phyloP scores from a whole-genome alignment of 441 rosid genomes.

The Breynia disticha region DNA sequence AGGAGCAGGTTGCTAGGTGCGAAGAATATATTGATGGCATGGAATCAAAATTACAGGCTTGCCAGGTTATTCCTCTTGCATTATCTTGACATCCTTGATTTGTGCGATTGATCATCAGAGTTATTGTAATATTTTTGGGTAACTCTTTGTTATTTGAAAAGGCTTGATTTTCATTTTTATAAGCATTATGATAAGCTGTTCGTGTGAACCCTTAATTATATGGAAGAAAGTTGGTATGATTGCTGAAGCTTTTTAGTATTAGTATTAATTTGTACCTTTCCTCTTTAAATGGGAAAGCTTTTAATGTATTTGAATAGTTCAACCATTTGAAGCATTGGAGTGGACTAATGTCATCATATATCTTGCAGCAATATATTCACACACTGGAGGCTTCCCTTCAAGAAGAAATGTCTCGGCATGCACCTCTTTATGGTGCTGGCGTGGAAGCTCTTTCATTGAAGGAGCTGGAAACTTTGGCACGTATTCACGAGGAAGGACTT shows the following conservation, averaged over 20 bases:
- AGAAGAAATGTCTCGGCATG: slow-evolving; percentile 68
- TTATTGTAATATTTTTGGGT: neutral
- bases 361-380: no score
- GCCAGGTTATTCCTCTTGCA: slow-evolving; percentile 52
- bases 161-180: no score
- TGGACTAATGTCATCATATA: no score
- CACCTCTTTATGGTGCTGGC: slow-evolving; percentile 94
- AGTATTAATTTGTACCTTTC: no score
- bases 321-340: no score
- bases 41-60: slow-evolving; percentile 87
- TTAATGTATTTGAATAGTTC: neutral
- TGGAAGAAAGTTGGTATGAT: no score
- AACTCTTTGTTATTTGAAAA: neutral
- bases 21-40: slow-evolving; percentile 94
- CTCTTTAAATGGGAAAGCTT: no score
- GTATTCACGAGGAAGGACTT: slow-evolving; percentile 94
- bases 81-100: slow-evolving; percentile 1
- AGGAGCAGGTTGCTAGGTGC: slow-evolving; percentile 86
- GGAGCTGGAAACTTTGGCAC: slow-evolving; percentile 82
- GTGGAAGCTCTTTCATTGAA: slow-evolving; percentile 81
- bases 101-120: neutral
- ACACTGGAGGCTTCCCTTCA: no score
- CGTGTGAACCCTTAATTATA: no score
- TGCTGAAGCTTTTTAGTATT: no score
- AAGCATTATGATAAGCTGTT: no score